These are phyloP conservation scores for Pseudopyricularia cyperi DNA, from an alignment of 2,329 filamentous ascomycete species.

Conservation along the genomic window DNA sequence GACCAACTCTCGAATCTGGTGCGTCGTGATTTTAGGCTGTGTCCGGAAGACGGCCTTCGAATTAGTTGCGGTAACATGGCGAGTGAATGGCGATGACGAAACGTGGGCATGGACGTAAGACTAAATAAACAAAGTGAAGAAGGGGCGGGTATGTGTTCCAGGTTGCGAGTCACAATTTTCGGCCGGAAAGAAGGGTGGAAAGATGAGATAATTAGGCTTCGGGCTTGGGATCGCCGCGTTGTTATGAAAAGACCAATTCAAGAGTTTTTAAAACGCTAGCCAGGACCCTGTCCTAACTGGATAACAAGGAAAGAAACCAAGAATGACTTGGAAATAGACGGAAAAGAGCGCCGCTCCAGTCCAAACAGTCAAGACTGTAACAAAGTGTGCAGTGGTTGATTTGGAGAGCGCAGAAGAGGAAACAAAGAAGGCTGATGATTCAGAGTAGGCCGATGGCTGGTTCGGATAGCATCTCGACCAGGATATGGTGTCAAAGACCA, in stretches of 20 bases:
- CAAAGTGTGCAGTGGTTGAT: not conserved
- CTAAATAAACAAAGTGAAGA: not conserved
- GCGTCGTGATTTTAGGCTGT: slow-evolving; percentile 8
- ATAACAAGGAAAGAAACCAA: not conserved
- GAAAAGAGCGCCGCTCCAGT: not conserved
- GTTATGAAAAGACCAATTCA: not conserved
- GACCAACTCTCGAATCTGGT: slow-evolving; percentile 10
- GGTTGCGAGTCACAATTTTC: not conserved
- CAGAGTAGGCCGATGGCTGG: not conserved
- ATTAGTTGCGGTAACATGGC: not conserved
- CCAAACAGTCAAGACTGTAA: not conserved
- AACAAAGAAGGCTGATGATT: not conserved
- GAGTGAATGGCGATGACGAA: not conserved
- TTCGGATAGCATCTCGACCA: not conserved
- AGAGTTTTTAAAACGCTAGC: not conserved
- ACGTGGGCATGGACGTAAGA: not conserved
- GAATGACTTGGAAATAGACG: not conserved
- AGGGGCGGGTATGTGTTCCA: not conserved
- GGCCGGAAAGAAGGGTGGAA: not conserved
- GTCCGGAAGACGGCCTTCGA: not conserved
- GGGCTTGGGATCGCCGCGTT: not conserved
- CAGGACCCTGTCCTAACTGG: not conserved
- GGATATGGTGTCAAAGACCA: not conserved
- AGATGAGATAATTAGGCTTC: not conserved
- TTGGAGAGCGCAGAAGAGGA: not conserved